Base-by-base conservation (phyloP, 2,329 filamentous ascomycete genomes). In the Aspergillus pseudoglaucus region DNA sequence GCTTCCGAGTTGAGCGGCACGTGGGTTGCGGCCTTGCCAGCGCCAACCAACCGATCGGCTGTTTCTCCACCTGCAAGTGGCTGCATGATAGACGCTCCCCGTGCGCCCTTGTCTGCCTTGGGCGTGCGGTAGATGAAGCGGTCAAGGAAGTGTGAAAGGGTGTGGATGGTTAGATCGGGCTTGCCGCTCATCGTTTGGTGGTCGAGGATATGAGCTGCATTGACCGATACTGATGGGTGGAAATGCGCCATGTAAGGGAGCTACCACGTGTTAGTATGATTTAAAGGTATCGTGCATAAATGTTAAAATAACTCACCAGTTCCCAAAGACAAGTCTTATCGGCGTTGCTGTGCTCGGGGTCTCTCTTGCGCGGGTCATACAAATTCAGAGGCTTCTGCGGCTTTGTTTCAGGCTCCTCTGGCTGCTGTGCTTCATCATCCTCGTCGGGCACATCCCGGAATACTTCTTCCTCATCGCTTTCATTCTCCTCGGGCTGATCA, bases 111-210 rank as follows among this genome's bases (percentile, higher is more conserved):
- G 3, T 83, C 58, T 6, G 67, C 75, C 75, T 95, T 95, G 52
- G 91, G 84, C 59, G 93, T 95, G 57, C 88, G 85, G 77, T 97
- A 98, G n/a, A 95, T 89, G 68, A 98, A 98, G 59, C 94, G 90
- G 71, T 98, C 93, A 49, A 98, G 77, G 77, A 98, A 98, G 67
- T 94, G 87, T 62, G 93, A 93, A 43, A 98, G 79, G 1, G 88
- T 93, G 67, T 97, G 91, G 49, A 89, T 84, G 14, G 87, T 85
- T 45, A 96, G 77, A 59, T 98, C 93, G 0, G 93, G 90, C 68
- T 97, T 97, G 53, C 87, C 82, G 51, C 88, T 84, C 67, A 88
- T 83, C 45, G 82, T 78, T 55, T 84, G 79, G 50, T 83, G 80
- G 44, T 79, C 75, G 7, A 95, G 69, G 35, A 97, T 72, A 48